Conservation (phyloP, 805 yeast genomes). For the Yamadazyma phyllophila region DNA sequence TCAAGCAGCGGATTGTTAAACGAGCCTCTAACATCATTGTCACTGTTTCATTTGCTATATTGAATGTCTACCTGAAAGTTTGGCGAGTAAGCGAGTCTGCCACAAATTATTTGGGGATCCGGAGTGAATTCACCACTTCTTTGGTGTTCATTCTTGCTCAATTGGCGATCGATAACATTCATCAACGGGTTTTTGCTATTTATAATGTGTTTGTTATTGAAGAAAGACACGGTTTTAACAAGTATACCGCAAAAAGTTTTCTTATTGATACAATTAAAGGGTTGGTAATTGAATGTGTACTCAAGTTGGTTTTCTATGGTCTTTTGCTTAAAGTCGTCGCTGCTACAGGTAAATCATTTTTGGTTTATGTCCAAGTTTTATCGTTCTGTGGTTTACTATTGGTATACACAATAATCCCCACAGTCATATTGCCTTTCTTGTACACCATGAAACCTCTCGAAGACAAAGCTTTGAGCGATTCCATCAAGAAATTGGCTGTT, state of each 20-base stretch:
- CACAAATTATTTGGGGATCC: too few relatives aligned
- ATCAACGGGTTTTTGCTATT: too few relatives aligned
- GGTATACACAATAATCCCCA: conserved; percentile 73
- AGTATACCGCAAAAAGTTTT: not conserved
- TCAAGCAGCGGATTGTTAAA: too few relatives aligned
- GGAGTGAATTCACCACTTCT: too few relatives aligned
- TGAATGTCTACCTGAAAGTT: too few relatives aligned
- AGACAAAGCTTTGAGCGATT: conserved; percentile 77
- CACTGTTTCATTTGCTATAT: too few relatives aligned
- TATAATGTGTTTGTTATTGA: too few relatives aligned
- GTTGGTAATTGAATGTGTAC: not conserved
- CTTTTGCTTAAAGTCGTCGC: not conserved
- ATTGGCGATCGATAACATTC: too few relatives aligned
- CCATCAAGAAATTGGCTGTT: conserved; percentile 74
- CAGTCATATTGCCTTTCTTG: conserved; percentile 89
- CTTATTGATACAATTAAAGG: not conserved
- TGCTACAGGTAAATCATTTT: not conserved
- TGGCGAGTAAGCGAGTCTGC: too few relatives aligned
- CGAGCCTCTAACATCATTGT: too few relatives aligned
- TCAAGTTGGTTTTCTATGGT: not conserved
- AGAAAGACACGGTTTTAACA: too few relatives aligned
- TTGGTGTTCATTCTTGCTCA: too few relatives aligned
- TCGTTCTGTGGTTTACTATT: conserved; percentile 66
- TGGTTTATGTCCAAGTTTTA: conserved; percentile 51
- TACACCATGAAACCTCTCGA: conserved; percentile 80